Evolutionary conservation across 768 basidiomycete species (phyloP).

Genomic region (Amanita subjunquillea): DNA sequence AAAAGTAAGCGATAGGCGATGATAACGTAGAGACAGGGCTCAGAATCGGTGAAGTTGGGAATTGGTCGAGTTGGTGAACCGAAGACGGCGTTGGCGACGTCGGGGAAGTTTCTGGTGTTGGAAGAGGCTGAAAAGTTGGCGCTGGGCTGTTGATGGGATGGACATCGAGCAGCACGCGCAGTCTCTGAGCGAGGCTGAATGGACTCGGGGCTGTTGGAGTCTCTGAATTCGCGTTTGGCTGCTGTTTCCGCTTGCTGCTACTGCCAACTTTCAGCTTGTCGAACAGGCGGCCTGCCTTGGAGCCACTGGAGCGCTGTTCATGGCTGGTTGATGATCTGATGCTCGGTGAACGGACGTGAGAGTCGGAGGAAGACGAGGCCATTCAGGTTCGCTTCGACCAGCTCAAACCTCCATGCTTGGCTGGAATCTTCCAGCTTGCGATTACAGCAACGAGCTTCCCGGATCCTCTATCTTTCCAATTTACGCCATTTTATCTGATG

Average conservation of each 20-base stretch:
- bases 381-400: neutral
- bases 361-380: neutral
- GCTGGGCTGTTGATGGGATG: constrained; percentile 4
- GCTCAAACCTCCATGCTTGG: too few species aligned
- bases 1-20: constrained; percentile 7
- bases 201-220: neutral
- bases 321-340: neutral
- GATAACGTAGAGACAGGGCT: neutral
- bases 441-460: too few species aligned
- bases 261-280: neutral
- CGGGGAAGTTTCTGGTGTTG: neutral
- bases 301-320: neutral
- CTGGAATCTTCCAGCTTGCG: constrained; percentile 5
- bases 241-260: neutral
- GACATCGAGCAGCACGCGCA: constrained; percentile 1
- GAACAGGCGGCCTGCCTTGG: neutral
- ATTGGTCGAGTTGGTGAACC: neutral
- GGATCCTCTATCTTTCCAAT: constrained; percentile 5
- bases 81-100: neutral
- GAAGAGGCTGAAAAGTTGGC: constrained; percentile 3
- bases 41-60: neutral
- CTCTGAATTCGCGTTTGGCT: neutral
- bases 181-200: neutral
- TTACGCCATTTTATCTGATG: constrained; percentile 7
- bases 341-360: neutral